phyloP scores from a whole-genome alignment of 768 basidiomycete species.

The Leccinum olivaceopallidum region DNA sequence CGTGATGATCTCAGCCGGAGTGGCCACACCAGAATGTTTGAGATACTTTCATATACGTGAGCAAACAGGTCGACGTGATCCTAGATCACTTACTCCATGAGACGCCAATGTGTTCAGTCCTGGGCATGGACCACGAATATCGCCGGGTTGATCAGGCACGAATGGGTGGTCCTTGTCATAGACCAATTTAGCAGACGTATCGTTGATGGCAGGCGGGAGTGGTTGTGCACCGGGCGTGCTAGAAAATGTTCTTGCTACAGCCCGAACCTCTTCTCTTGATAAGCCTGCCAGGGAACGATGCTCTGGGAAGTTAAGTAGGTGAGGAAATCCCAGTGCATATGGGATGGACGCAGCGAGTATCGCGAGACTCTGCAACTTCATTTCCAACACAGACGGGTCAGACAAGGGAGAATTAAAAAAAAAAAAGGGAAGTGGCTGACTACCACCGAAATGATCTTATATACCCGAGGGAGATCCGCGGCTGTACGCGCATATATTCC shows the following conservation, averaged over 20 bases:
- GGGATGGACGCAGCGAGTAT: constrained; percentile 7
- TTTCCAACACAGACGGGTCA: background rate
- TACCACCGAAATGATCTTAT: constrained; percentile 1
- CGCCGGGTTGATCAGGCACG: constrained; percentile 12
- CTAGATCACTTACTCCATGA: constrained; percentile 25
- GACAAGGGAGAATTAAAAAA: background rate
- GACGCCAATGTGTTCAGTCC: constrained; percentile 26
- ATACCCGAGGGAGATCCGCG: background rate
- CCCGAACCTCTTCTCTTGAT: constrained; percentile 16
- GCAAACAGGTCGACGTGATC: background rate
- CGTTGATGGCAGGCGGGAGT: constrained; percentile 23
- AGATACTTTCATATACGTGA: constrained; percentile 18
- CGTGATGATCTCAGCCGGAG: constrained; percentile 25
- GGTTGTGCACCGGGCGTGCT: constrained; percentile 26
- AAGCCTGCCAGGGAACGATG: constrained; percentile 25
- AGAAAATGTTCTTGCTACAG: constrained; percentile 14
- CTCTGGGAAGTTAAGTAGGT: constrained; percentile 18
- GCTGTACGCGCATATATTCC: background rate
- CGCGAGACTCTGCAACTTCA: constrained; percentile 12
- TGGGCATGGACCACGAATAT: constrained; percentile 28
- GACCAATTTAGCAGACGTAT: constrained; percentile 27
- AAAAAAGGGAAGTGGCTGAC: no score
- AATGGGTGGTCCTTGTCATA: constrained; percentile 22
- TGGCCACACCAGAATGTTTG: constrained; percentile 20
- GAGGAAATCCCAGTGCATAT: constrained; percentile 10